Evolutionary conservation across 805 yeast genomes (phyloP).

Genomic region (Kluyveromyces siamensis): DNA sequence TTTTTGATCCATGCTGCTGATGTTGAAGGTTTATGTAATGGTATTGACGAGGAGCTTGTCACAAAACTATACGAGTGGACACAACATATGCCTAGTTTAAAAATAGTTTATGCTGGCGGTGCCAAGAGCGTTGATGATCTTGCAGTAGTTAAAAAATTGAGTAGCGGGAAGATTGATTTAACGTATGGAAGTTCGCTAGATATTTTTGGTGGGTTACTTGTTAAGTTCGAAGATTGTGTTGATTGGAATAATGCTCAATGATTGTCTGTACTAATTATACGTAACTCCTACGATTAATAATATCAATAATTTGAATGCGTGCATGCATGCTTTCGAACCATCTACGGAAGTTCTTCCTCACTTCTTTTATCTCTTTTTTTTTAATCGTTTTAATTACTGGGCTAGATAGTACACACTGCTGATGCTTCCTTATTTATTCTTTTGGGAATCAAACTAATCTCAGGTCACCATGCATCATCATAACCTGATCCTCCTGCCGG

Average conservation of each 20-base stretch:
- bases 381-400: background rate
- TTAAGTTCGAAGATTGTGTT: constrained; percentile 66
- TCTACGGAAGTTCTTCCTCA: background rate
- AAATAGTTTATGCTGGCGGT: constrained; percentile 95
- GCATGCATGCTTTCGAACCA: background rate
- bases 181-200: constrained; percentile 92
- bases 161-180: constrained; percentile 78
- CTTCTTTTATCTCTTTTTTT: background rate
- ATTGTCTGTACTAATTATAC: constrained; percentile 11
- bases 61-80: constrained; percentile 69
- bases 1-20: constrained; percentile 96
- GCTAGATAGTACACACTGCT: background rate
- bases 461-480: constrained; percentile 26
- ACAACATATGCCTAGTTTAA: constrained; percentile 33
- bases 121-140: constrained; percentile 71
- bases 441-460: background rate
- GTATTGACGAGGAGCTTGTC: constrained; percentile 80
- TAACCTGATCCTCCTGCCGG: constrained; percentile 26
- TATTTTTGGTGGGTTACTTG: constrained; percentile 85
- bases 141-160: constrained; percentile 51
- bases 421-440: background rate
- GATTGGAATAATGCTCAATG: constrained; percentile 46
- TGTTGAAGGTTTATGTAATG: constrained; percentile 92
- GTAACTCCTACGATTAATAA: background rate
- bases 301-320: background rate